Evolutionary conservation across 805 yeast genomes (phyloP).

Genomic region (Saccharomyces eubayanus): DNA sequence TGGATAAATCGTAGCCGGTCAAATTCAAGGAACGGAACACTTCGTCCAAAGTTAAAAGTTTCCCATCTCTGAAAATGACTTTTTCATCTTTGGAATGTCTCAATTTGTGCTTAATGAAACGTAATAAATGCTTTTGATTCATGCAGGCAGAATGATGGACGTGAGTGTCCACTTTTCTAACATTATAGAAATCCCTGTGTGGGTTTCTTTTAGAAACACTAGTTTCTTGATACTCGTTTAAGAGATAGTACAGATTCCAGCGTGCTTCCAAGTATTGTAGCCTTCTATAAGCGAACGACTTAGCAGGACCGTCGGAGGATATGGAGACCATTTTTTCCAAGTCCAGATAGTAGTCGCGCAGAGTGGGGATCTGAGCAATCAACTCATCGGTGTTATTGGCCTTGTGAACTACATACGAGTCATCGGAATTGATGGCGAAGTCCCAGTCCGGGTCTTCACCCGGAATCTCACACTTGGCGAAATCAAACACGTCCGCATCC

Average conservation of each 20-base stretch:
- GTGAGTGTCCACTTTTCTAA: conserved; percentile 58
- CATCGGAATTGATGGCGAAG: conserved; percentile 49
- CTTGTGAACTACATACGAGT: conserved; percentile 55
- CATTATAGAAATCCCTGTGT: conserved; percentile 64
- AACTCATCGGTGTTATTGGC: conserved; percentile 30
- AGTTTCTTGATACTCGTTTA: conserved; percentile 89
- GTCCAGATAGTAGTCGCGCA: conserved; percentile 80
- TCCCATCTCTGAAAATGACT: conserved; percentile 89
- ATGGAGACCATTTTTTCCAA: conserved; percentile 62
- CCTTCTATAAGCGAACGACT: conserved; percentile 90
- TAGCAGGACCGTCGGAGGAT: conserved; percentile 92
- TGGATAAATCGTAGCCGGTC: conserved; percentile 89
- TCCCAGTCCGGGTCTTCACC: conserved; percentile 45
- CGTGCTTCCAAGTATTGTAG: conserved; percentile 91
- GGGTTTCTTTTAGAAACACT: conserved; percentile 87
- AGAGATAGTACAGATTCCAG: conserved; percentile 82
- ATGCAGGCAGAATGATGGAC: conserved; percentile 98
- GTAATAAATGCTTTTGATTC: conserved; percentile 93
- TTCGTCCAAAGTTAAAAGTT: conserved; percentile 73
- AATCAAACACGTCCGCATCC: conserved; percentile 37
- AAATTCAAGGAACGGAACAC: conserved; percentile 86
- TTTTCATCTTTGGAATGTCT: conserved; percentile 79
- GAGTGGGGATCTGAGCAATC: conserved; percentile 62
- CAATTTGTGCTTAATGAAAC: conserved; percentile 91
- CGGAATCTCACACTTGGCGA: conserved; percentile 37